Percentiles rank a stretch among this genome's conserved stretches.
Evolutionary conservation across 2,329 filamentous ascomycete genomes (phyloP).

Genomic region (Bisporella sp.): DNA sequence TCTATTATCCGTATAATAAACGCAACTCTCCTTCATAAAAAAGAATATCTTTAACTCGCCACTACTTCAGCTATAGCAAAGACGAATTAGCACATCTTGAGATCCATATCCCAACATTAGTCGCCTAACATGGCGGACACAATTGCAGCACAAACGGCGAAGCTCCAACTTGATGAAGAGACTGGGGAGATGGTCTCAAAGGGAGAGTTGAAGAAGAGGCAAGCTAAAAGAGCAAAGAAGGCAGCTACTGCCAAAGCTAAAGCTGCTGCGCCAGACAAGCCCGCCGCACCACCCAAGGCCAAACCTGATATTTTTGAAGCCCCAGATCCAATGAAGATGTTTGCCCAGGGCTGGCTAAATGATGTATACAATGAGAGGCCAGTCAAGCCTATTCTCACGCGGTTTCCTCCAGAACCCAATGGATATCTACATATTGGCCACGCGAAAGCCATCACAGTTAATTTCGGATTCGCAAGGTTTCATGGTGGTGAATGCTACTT

Average conservation of each 20-base stretch:
- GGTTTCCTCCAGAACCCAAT: slow-evolving; percentile 84
- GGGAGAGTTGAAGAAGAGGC: slow-evolving; percentile 54
- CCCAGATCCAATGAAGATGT: slow-evolving; percentile 44
- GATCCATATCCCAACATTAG: slow-evolving; percentile 3
- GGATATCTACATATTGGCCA: slow-evolving; percentile 92
- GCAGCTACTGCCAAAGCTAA: slow-evolving; percentile 45
- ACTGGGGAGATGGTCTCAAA: slow-evolving; percentile 62
- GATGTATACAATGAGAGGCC: slow-evolving; percentile 66
- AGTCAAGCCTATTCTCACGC: slow-evolving; percentile 54
- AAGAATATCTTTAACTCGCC: too few relatives aligned
- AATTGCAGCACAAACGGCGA: slow-evolving; percentile 38
- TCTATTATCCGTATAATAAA: too few relatives aligned
- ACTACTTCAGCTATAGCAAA: too few relatives aligned
- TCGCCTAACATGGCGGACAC: slow-evolving; percentile 39
- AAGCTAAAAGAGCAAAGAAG: slow-evolving; percentile 52
- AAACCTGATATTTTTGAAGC: slow-evolving; percentile 29
- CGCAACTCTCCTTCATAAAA: too few relatives aligned
- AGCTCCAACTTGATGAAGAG: slow-evolving; percentile 55
- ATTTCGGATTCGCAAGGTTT: slow-evolving; percentile 87
- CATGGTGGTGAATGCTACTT: slow-evolving; percentile 70
- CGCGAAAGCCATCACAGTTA: slow-evolving; percentile 90
- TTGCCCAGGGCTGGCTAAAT: slow-evolving; percentile 70
- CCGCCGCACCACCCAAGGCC: slow-evolving; percentile 17
- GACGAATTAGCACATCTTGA: too few relatives aligned
- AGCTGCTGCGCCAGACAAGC: slow-evolving; percentile 32